These are phyloP conservation scores for Borovskyia barvae DNA, from an alignment of 208 protist species.

Conservation along the genomic window DNA sequence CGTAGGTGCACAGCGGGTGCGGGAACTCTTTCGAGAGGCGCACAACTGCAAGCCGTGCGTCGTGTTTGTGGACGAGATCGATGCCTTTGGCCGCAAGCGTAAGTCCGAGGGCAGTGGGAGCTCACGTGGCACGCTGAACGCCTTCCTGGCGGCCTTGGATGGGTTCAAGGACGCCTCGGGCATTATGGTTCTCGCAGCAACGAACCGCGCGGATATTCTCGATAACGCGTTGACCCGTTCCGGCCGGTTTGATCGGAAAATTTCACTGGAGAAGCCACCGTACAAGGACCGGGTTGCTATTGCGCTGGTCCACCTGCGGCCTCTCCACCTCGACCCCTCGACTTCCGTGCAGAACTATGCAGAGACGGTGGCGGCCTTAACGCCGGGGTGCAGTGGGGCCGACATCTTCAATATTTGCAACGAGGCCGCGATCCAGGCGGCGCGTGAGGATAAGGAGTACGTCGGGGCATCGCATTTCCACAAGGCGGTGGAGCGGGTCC, in stretches of 20 bases:
- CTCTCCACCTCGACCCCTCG: slow-evolving; percentile 71
- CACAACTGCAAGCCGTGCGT: slow-evolving; percentile 95
- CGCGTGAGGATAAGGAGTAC: slow-evolving; percentile 60
- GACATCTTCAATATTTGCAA: slow-evolving; percentile 98
- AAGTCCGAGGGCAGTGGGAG: slow-evolving; percentile 56
- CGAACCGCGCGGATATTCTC: slow-evolving; percentile 97
- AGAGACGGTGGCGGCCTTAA: slow-evolving; percentile 73
- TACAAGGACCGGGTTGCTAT: slow-evolving; percentile 94
- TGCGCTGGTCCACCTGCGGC: slow-evolving; percentile 91
- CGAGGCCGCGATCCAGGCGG: slow-evolving; percentile 96
- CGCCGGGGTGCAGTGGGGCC: slow-evolving; percentile 95
- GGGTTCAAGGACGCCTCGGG: slow-evolving; percentile 92
- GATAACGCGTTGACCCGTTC: slow-evolving; percentile 96
- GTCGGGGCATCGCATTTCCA: slow-evolving; percentile 91
- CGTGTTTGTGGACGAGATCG: slow-evolving; percentile 98
- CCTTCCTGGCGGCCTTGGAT: slow-evolving; percentile 98
- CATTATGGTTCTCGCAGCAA: slow-evolving; percentile 98
- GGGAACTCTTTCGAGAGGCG: slow-evolving; percentile 93
- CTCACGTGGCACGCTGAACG: slow-evolving; percentile 95
- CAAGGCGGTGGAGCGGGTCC: slow-evolving; percentile 93
- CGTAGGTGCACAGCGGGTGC: slow-evolving; percentile 93
- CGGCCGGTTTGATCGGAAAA: slow-evolving; percentile 93
- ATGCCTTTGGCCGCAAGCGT: slow-evolving; percentile 91
- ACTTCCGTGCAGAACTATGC: slow-evolving; percentile 42
- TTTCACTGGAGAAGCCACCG: slow-evolving; percentile 92